Evolutionary conservation across 1,139 yeast species (phyloP).

Genomic region (Geotrichum candidum): DNA sequence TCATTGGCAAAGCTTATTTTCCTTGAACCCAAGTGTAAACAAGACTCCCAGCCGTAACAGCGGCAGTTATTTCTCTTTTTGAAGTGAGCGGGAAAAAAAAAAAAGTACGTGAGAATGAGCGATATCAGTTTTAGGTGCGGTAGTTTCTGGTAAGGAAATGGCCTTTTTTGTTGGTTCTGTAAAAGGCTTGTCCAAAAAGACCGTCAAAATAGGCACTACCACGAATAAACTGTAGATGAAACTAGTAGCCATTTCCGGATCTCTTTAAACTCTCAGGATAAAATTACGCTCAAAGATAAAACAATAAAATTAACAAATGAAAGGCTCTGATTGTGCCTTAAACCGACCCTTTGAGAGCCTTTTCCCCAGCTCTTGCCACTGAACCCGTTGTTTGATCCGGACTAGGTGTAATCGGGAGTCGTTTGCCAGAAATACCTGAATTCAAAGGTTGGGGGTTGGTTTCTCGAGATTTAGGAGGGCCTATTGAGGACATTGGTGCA

Average conservation of each 20-base stretch:
- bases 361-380: not conserved
- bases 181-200: not conserved
- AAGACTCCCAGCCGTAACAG: not conserved
- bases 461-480: too few relatives aligned
- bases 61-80: not conserved
- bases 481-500: too few relatives aligned
- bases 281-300: not conserved
- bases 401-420: not conserved
- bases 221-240: not conserved
- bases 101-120: not conserved
- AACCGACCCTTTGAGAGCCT: not conserved
- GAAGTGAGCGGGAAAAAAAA: not conserved
- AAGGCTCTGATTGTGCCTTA: not conserved
- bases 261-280: not conserved
- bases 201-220: not conserved
- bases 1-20: not conserved
- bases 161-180: not conserved
- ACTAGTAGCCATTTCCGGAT: too few relatives aligned
- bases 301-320: not conserved
- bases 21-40: not conserved
- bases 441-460: too few relatives aligned
- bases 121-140: not conserved
- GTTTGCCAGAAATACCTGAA: too few relatives aligned
- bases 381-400: not conserved
- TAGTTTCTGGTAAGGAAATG: not conserved